phyloP scores from a whole-genome alignment of 768 basidiomycete genomes.

The Suillus hirtellus region DNA sequence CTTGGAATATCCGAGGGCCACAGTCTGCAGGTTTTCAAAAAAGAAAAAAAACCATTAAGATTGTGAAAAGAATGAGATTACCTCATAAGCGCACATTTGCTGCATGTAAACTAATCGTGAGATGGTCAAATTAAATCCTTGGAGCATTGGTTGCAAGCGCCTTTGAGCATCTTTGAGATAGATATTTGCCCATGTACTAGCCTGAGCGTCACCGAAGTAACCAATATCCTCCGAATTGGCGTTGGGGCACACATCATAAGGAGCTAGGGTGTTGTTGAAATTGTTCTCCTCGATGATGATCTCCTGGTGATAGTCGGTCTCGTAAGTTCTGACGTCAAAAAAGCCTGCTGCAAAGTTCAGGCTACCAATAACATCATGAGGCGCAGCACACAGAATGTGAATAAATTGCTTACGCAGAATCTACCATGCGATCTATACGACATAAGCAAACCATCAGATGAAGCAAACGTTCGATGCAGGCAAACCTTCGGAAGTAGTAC shows the following conservation, averaged over 20 bases:
- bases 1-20: conserved; percentile 47
- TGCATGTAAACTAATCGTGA: conserved; percentile 37
- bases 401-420: conserved; percentile 27
- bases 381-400: conserved; percentile 19
- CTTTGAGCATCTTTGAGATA: conserved; percentile 41
- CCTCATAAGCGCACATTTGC: conserved; percentile 42
- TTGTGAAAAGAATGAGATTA: neutral
- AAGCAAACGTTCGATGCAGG: neutral
- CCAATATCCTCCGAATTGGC: conserved; percentile 25
- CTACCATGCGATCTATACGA: conserved; percentile 32
- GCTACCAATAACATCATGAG: conserved; percentile 16
- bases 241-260: conserved; percentile 38
- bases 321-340: conserved; percentile 44
- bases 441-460: neutral
- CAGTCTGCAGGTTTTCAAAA: conserved; percentile 33
- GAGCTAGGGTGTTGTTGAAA: conserved; percentile 50
- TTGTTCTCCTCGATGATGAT: conserved; percentile 45
- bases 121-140: conserved; percentile 32
- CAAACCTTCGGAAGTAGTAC: conserved; percentile 44
- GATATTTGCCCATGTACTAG: conserved; percentile 37
- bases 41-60: no score
- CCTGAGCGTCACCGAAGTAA: conserved; percentile 24
- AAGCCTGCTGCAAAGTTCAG: conserved; percentile 54
- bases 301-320: conserved; percentile 43
- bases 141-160: conserved; percentile 35